These are phyloP conservation scores for Dactylellina drechsleri DNA, from an alignment of 2,329 filamentous ascomycete genomes.

Conservation along the genomic window DNA sequence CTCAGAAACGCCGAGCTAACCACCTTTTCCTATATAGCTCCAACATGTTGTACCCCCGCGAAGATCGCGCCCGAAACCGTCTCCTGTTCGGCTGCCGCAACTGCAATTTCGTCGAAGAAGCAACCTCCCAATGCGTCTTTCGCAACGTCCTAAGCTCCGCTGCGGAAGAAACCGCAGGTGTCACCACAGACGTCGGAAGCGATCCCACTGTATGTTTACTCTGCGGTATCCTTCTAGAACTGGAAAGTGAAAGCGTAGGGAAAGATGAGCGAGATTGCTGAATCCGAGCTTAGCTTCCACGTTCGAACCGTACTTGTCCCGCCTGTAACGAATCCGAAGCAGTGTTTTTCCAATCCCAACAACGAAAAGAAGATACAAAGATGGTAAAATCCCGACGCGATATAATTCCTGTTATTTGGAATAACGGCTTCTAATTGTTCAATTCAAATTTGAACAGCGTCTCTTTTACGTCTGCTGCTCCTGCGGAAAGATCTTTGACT, in stretches of 20 bases:
- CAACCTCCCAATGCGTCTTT: constrained; percentile 90
- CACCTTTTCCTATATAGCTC: constrained; percentile 67
- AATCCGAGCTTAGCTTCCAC: constrained; percentile 77
- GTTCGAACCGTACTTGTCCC: constrained; percentile 85
- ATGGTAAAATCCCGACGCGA: constrained; percentile 73
- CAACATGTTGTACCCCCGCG: constrained; percentile 97
- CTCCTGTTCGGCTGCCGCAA: constrained; percentile 96
- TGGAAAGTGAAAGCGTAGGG: not conserved
- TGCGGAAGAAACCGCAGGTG: constrained; percentile 93
- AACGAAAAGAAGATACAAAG: constrained; percentile 94
- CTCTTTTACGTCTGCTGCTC: constrained; percentile 92
- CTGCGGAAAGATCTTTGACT: constrained; percentile 80
- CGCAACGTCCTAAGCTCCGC: constrained; percentile 92
- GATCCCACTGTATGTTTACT: constrained; percentile 93
- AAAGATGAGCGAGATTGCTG: not conserved
- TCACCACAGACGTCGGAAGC: constrained; percentile 94
- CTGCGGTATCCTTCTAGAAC: constrained; percentile 10
- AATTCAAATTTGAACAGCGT: constrained; percentile 69
- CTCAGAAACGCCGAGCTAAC: constrained; percentile 54
- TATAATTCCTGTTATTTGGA: constrained; percentile 9
- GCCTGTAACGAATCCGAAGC: constrained; percentile 86
- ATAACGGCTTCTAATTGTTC: no score
- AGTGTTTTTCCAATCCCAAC: constrained; percentile 98
- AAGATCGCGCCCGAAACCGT: constrained; percentile 82
- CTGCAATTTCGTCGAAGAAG: constrained; percentile 89